Conservation (phyloP, 2,329 filamentous ascomycete species). For the Hirsutella minnesotensis region DNA sequence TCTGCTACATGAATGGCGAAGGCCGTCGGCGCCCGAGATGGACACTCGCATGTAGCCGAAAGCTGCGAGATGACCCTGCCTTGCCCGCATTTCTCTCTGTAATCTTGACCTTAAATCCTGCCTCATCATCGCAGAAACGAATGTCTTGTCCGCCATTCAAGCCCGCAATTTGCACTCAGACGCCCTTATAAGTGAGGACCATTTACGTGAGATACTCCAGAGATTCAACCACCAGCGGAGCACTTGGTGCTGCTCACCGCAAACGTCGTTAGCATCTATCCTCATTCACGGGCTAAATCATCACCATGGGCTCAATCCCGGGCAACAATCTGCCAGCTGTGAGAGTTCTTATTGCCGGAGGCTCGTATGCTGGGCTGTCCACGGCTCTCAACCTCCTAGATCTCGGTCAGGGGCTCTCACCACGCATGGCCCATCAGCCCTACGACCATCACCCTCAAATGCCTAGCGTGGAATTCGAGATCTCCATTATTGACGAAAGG, state of each 20-base stretch:
- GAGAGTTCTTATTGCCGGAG: conserved; percentile 56
- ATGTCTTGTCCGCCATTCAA: no score
- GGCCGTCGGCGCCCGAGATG: no score
- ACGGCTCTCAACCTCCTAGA: conserved; percentile 56
- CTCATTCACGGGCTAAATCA: no score
- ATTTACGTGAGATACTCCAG: no score
- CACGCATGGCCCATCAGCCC: conserved; percentile 29
- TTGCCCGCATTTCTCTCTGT: not conserved
- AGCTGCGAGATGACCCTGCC: not conserved
- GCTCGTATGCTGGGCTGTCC: conserved; percentile 61
- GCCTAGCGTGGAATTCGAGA: conserved; percentile 45
- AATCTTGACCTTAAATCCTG: not conserved
- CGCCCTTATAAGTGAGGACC: no score
- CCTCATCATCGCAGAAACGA: no score
- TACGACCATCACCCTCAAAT: conserved; percentile 27
- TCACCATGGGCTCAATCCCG: conserved; percentile 20
- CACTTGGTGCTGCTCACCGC: no score
- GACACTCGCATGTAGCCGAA: no score
- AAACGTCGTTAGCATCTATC: no score
- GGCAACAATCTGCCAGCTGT: conserved; percentile 21
- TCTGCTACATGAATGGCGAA: no score
- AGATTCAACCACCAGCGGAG: no score
- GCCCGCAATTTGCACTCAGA: no score
- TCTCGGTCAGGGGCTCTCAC: conserved; percentile 42
- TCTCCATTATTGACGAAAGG: conserved; percentile 67